Conservation (phyloP, 176 grass and related monocot genomes). For the Bonia amplexicaulis region DNA sequence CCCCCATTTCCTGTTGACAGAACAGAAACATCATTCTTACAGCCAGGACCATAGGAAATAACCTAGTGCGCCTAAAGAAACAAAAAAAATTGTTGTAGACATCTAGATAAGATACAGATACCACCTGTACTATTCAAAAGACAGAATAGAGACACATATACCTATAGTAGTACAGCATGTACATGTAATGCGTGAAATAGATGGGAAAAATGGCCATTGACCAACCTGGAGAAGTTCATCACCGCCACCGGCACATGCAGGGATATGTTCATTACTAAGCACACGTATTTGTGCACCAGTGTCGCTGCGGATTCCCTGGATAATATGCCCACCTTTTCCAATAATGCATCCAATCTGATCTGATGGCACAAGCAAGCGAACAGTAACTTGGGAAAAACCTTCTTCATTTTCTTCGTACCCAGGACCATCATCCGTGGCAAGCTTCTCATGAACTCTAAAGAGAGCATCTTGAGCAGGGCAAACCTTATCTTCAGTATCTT, state of each 20-base stretch:
- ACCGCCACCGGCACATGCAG: constrained; percentile 74
- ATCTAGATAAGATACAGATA: constrained; percentile 9
- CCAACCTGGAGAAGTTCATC: constrained; percentile 91
- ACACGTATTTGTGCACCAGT: constrained; percentile 88
- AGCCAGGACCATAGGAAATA: constrained; percentile 1
- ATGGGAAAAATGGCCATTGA: background rate
- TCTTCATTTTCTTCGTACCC: constrained; percentile 65
- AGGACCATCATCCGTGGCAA: constrained; percentile 51
- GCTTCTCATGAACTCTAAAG: constrained; percentile 83
- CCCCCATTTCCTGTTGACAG: background rate
- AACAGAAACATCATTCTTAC: background rate
- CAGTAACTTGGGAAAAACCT: constrained; percentile 48
- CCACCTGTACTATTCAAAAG: background rate
- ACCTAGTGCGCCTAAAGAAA: background rate
- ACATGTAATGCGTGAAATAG: constrained; percentile 7
- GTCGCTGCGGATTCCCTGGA: constrained; percentile 76
- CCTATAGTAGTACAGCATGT: background rate
- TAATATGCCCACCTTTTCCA: constrained; percentile 91
- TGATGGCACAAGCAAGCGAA: constrained; percentile 82
- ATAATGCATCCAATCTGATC: constrained; percentile 98
- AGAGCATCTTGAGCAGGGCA: constrained; percentile 92
- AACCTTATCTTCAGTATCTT: constrained; percentile 59
- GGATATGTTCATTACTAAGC: constrained; percentile 82
- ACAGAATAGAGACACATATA: background rate
- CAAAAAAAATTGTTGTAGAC: background rate